A percentile compares a stretch with the other conserved stretches of the same genome.
Conservation (phyloP, 257 asterid species). For the Henckelia pumila region DNA sequence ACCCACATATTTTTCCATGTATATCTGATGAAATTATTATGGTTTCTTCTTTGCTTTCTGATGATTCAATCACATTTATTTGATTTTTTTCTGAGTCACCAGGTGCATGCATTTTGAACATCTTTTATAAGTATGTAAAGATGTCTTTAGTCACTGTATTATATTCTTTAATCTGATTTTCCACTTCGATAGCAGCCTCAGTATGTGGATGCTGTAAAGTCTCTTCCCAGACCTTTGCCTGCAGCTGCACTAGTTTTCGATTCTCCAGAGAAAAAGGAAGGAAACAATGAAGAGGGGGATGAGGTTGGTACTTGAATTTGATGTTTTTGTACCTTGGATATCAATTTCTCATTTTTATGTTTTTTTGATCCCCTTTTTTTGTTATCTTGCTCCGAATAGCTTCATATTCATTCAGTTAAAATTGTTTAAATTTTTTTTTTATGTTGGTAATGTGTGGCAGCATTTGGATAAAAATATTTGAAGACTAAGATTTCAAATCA, state of each 20-base stretch:
- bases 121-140: slow-evolving; percentile 1
- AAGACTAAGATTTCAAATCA: not conserved
- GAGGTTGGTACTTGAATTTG: slow-evolving; percentile 54
- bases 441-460: not conserved
- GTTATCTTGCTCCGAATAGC: not conserved
- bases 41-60: not conserved
- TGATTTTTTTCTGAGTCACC: not conserved
- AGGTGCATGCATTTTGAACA: not conserved
- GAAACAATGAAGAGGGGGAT: slow-evolving; percentile 54
- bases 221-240: slow-evolving; percentile 89
- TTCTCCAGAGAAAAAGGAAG: slow-evolving; percentile 44
- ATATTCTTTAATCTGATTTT: slow-evolving; percentile 18
- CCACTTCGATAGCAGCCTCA: slow-evolving; percentile 49
- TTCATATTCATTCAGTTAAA: no score
- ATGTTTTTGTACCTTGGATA: slow-evolving; percentile 10
- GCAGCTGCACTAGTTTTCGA: slow-evolving; percentile 48
- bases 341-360: not conserved
- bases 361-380: not conserved
- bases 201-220: slow-evolving; percentile 50
- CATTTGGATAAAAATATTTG: not conserved
- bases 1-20: not conserved
- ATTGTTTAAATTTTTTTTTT: no score
- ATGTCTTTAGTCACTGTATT: slow-evolving; percentile 5
- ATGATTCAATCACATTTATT: not conserved
- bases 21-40: not conserved